Evolutionary conservation across 2,329 filamentous ascomycete genomes (phyloP), one percentile per base, ranked within the genome.

Genomic region (Aspergillus ibericus): DNA sequence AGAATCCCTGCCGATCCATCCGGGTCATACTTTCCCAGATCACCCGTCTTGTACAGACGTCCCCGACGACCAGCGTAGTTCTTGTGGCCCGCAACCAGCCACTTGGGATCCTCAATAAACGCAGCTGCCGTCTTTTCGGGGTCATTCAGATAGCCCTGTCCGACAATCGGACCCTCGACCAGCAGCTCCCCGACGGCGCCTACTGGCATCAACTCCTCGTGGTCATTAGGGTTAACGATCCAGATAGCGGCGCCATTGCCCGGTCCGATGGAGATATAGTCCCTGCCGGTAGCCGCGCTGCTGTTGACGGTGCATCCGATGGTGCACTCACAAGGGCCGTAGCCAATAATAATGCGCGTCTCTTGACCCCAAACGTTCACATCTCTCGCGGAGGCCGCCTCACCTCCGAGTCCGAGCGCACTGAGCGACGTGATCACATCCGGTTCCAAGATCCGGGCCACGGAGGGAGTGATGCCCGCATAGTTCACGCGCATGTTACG

Each of bases 391-490:
- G 78, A 75, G 5, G 72, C 72, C 1, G 78, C 75, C 57, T 82
- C 80, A n/a, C 78, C 79, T 29, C 77, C 77, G 8, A 81, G 71
- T 4, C 74, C 72, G 16, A 82, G 65, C 1, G 70, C 59, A 70
- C 74, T 66, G 15, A 83, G 67, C 1, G 72, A 73, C 15, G 76
- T 69, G 8, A 81, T 75, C 7, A 79, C 76, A 52, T 74, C 67
- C 0, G 77, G 70, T 12, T 76, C 71, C 13, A 83, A 57, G 5
- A 81, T 70, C 4, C 77, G 72, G 0, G 84, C 84, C n/a, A 88
- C 78, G 0, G 84, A 79, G 0, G 85, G 82, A 0, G 86, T 89
- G 68, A 88, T 79, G 63, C 85, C 83, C 0, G 79, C 81, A 76
- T 81, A 83, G 42, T 80, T 83, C 35, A 82, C 80, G 6, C 77